Evolutionary conservation across 2,329 filamentous ascomycete genomes (phyloP).

Genomic region (Calonectria henricotiae): DNA sequence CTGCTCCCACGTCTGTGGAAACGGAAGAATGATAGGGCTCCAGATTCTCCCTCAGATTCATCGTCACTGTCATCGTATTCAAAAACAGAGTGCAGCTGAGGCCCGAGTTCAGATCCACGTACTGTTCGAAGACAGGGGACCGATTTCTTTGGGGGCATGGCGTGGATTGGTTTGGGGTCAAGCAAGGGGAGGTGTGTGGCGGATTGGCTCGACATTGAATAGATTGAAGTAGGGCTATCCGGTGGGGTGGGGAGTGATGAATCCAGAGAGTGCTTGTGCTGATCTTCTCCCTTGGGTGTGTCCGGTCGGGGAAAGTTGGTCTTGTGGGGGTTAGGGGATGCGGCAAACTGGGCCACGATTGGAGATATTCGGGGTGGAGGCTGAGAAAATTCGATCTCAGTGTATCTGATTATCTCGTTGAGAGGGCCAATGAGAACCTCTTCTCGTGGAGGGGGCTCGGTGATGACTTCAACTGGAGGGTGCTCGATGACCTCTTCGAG

Average conservation of each 20-base stretch:
- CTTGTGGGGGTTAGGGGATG: constrained; percentile 40
- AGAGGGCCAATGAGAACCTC: constrained; percentile 38
- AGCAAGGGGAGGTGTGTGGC: constrained; percentile 46
- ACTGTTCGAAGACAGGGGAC: constrained; percentile 49
- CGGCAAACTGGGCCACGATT: constrained; percentile 38
- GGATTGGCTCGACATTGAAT: constrained; percentile 49
- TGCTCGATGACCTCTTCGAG: neutral
- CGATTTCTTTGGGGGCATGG: constrained; percentile 53
- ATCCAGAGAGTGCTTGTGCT: constrained; percentile 40
- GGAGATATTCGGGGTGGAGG: constrained; percentile 42
- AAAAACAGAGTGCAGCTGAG: constrained; percentile 64
- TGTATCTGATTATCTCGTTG: constrained; percentile 12
- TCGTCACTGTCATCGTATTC: constrained; percentile 65
- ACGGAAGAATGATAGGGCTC: constrained; percentile 62
- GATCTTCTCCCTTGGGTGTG: constrained; percentile 39
- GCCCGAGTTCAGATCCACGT: constrained; percentile 48
- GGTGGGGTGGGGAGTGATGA: constrained; percentile 32
- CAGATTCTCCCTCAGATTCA: constrained; percentile 53
- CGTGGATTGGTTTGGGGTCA: constrained; percentile 41
- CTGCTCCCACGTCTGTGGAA: constrained; percentile 62
- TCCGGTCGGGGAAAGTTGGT: constrained; percentile 39
- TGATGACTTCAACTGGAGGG: constrained; percentile 1
- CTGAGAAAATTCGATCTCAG: neutral
- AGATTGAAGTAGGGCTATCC: constrained; percentile 41
- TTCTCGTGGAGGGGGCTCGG: neutral